Evolutionary conservation across 768 basidiomycete species (phyloP), one percentile per base, ranked within the genome.

Genomic region (Leccinellum rugosiceps): DNA sequence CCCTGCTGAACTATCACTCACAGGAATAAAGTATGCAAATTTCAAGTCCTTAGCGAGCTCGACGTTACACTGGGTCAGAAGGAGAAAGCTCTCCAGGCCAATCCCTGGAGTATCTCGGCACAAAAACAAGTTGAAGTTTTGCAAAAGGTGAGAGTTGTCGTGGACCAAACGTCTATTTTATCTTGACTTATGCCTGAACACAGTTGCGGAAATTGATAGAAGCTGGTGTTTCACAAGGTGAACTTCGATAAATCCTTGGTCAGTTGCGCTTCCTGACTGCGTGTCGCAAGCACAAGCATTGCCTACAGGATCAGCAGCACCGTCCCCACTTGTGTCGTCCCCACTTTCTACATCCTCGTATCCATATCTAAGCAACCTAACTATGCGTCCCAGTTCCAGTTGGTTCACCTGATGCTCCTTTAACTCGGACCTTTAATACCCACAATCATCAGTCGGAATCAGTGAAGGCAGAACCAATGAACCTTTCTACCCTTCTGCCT

Each of bases 11-110:
- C 25, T 44, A 44, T 43, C 64, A 55, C 50, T 74, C 73, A 3
- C 60, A 64, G 55, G 63, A 70, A 44, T 74, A 77, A 56, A 71
- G n/a, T 74, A 48, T 72, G n/a, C 8, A 87, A 87, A 69, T 77
- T 83, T 1, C 90, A 92, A 72, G 94, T 95, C 6, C 77, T 93
- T 5, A 85, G 85, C 50, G 90, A 94, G 70, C 77, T 96, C 3
- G 88, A 94, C 59, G 90, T 88, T 46, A 87, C 88, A 6, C 78
- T 95, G 30, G 82, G 85, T 48, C 86, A 90, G 67, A 92, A 93
- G 69, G 87, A 94, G 65, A 84, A 89, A 6, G 77, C 79, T 9
- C 61, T 90, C 2, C 88, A 89, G 64, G 61, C 76, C 1, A 92
- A 92, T 60, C 89, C 87, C 0, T 88, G 86, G 67, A 1, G 93